Evolutionary conservation across 768 basidiomycete species (phyloP).

Genomic region (Mycena venus): DNA sequence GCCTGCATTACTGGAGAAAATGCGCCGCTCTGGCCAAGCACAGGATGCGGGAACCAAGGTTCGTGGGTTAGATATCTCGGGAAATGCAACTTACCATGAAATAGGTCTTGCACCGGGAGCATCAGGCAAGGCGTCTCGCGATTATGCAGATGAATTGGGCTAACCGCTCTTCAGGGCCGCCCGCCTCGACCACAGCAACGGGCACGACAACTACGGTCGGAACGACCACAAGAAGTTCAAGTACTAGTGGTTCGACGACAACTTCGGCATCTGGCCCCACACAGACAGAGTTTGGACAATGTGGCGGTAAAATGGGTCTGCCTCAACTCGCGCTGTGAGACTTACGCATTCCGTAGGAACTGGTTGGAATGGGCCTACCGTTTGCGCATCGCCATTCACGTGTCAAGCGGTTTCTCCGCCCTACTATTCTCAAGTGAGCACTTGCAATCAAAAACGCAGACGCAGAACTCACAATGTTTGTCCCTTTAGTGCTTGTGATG

Average conservation of each 20-base stretch:
- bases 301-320: constrained; percentile 1
- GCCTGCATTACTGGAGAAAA: constrained; percentile 65
- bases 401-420: constrained; percentile 23
- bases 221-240: not conserved
- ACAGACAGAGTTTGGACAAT: constrained; percentile 28
- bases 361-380: constrained; percentile 24
- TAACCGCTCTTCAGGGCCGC: not conserved
- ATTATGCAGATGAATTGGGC: not conserved
- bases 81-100: not conserved
- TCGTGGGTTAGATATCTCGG: not conserved
- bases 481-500: constrained; percentile 22
- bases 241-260: not conserved
- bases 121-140: constrained; percentile 11
- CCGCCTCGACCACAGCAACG: constrained; percentile 10
- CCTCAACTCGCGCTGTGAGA: not conserved
- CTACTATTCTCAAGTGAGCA: constrained; percentile 30
- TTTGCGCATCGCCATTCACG: constrained; percentile 17
- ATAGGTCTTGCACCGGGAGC: constrained; percentile 30
- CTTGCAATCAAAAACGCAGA: not conserved
- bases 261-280: constrained; percentile 7
- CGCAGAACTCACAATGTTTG: not conserved
- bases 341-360: constrained; percentile 12
- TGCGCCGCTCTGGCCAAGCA: constrained; percentile 64
- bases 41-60: constrained; percentile 52
- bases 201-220: not conserved